Evolutionary conservation across 1,284 basidiomycete species (phyloP).

Genomic region (Neolentinus lepideus): DNA sequence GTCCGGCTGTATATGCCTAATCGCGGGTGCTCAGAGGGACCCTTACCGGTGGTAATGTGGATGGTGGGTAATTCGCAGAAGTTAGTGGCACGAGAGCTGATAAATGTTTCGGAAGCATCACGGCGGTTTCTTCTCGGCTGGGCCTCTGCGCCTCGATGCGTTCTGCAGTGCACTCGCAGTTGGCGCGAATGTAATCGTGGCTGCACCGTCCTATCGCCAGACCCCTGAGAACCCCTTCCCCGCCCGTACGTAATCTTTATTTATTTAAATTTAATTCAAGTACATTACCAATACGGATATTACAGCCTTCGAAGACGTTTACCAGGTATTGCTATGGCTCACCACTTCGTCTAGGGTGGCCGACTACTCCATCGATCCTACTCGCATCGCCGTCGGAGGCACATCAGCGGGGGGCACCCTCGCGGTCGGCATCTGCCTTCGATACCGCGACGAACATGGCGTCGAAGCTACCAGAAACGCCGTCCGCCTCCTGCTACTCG

Average conservation of each 20-base stretch:
- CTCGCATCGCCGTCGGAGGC: neutral
- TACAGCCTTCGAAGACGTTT: neutral
- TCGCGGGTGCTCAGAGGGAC: neutral
- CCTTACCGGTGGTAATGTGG: conserved; percentile 1
- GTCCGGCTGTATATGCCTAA: neutral
- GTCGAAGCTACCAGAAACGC: neutral
- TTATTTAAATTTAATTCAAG: neutral
- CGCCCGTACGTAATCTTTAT: neutral
- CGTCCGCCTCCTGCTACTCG: neutral
- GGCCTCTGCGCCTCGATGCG: neutral
- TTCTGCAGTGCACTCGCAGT: neutral
- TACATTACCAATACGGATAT: neutral
- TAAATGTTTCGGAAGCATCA: neutral
- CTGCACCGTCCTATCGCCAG: neutral
- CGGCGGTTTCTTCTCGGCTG: neutral
- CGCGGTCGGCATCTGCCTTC: neutral
- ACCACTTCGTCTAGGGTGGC: neutral
- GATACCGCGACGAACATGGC: neutral
- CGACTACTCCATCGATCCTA: neutral
- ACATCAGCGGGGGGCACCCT: neutral
- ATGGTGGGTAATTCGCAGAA: neutral
- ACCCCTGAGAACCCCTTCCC: neutral
- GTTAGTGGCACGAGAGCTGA: neutral
- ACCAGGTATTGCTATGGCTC: neutral
- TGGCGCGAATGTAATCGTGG: neutral